Base-by-base conservation (phyloP, 2,329 filamentous ascomycete species). In the Parastagonospora nodorum region DNA sequence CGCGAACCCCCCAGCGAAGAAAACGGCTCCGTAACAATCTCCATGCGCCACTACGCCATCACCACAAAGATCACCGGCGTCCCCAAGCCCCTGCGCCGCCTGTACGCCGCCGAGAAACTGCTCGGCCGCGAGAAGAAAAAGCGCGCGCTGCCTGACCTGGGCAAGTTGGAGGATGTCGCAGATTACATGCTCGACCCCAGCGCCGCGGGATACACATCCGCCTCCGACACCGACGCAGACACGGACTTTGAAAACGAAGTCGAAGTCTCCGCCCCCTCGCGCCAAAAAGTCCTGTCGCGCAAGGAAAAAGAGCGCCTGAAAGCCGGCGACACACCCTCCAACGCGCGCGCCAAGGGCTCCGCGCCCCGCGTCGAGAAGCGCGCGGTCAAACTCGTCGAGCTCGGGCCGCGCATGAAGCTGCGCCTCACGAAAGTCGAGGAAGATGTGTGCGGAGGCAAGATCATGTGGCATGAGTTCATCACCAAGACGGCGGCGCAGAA, bases 391-490 rank as follows among this genome's bases (percentile, higher is more conserved):
- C 80, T 99, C 6, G 87, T 96, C 3, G 94, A 99, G 75, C 78
- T 99, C 0, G 94, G 94, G 0, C 94, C 94, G 1, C 85, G 94
- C 46, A 88, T 99, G 88, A 88, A 85, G 53, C 78, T 99, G 35
- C 86, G 93, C 29, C 80, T 99, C 75, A 92, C 91, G 48, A 99
- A 99, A 78, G 92, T 99, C 4, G 94, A 99, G 70, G 94, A 99
- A 64, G 94, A 93, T 1, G 76, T 97, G 6, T 97, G 92, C 66
- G 83, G 84, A 24, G 94, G 94, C 42, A 94, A 91, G 72, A 84
- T 96, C 49, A 90, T 99, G 89, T 99, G 94, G 94, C 94, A 99
- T 74, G 92, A 97, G 71, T 95, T 91, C 69, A 86, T 97, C 45
- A 84, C 88, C 70, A 99, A 99, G 81, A 86, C 85, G 6, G 85